A percentile compares a stretch with the other conserved stretches of the same genome.
Conservation (phyloP, 345 rosid species). For the Boechera divaricarpa region DNA sequence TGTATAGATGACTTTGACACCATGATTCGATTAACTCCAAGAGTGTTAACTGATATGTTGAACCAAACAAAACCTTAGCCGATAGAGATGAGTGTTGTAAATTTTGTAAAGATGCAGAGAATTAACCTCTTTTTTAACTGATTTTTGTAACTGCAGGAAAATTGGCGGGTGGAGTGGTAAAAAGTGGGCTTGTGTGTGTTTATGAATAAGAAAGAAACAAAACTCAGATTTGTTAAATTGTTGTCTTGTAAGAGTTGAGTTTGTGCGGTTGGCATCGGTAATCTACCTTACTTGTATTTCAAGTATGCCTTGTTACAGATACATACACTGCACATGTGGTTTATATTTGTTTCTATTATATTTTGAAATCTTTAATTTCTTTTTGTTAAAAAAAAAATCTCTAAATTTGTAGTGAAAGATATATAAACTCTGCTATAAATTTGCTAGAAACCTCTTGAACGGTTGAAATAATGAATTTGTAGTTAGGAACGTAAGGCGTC, state of each 20-base stretch:
- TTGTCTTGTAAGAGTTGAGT: slow-evolving; percentile 34
- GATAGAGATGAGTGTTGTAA: background rate
- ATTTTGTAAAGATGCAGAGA: background rate
- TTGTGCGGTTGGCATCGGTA: slow-evolving; percentile 19
- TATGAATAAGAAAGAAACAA: slow-evolving; percentile 35
- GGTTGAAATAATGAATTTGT: too few relatives aligned
- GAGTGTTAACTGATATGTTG: background rate
- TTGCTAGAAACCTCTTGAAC: too few relatives aligned
- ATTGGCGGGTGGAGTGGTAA: slow-evolving; percentile 23
- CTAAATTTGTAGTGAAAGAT: background rate
- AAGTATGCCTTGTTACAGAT: background rate
- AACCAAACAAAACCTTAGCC: background rate
- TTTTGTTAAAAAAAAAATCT: background rate
- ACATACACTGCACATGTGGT: background rate
- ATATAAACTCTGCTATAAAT: background rate
- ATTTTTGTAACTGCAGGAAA: slow-evolving; percentile 39
- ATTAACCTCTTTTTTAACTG: background rate
- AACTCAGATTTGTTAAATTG: slow-evolving; percentile 4
- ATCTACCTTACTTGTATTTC: background rate
- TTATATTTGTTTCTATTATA: background rate
- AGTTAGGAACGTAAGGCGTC: too few relatives aligned
- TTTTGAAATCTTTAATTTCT: background rate
- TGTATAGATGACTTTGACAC: background rate
- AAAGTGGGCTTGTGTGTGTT: slow-evolving; percentile 7
- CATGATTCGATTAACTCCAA: background rate